Evolutionary conservation across 2,329 filamentous ascomycete genomes (phyloP).

Genomic region (Thermothelomyces thermophilus): DNA sequence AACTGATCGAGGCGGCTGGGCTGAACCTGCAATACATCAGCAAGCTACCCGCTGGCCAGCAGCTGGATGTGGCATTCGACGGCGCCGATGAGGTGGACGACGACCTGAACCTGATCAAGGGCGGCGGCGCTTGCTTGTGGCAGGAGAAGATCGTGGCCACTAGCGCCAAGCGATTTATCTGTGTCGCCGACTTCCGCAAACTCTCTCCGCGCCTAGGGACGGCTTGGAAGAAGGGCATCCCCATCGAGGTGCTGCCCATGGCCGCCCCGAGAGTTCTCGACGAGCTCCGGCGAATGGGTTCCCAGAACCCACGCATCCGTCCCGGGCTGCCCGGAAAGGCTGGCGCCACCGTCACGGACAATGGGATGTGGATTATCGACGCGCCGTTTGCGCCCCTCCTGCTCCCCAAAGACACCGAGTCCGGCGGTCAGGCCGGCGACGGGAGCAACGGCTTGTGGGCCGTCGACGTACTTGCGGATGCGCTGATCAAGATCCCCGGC

Average conservation of each 20-base stretch:
- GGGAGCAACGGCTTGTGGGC: constrained; percentile 68
- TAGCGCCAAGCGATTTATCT: constrained; percentile 76
- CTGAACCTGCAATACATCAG: constrained; percentile 73
- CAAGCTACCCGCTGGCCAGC: constrained; percentile 49
- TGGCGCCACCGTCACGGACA: constrained; percentile 73
- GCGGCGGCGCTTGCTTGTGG: constrained; percentile 92
- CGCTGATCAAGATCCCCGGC: constrained; percentile 75
- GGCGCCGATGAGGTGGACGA: constrained; percentile 96
- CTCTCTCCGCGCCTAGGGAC: constrained; percentile 67
- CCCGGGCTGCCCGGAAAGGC: constrained; percentile 70
- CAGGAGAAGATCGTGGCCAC: constrained; percentile 95
- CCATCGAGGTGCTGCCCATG: constrained; percentile 87
- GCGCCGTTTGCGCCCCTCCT: constrained; percentile 76
- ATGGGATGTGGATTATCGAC: constrained; percentile 85
- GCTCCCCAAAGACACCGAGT: constrained; percentile 43
- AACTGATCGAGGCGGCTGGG: constrained; percentile 74
- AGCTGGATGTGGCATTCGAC: constrained; percentile 88
- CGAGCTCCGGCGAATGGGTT: constrained; percentile 67
- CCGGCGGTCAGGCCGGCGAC: constrained; percentile 36
- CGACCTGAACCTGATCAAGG: constrained; percentile 94
- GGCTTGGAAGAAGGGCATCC: constrained; percentile 74
- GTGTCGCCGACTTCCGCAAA: constrained; percentile 76
- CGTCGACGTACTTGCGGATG: constrained; percentile 64
- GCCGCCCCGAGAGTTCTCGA: constrained; percentile 70
- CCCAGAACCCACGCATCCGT: constrained; percentile 62